Evolutionary conservation across 2,329 filamentous ascomycete species (phyloP).

Genomic region (Fusarium sp.): DNA sequence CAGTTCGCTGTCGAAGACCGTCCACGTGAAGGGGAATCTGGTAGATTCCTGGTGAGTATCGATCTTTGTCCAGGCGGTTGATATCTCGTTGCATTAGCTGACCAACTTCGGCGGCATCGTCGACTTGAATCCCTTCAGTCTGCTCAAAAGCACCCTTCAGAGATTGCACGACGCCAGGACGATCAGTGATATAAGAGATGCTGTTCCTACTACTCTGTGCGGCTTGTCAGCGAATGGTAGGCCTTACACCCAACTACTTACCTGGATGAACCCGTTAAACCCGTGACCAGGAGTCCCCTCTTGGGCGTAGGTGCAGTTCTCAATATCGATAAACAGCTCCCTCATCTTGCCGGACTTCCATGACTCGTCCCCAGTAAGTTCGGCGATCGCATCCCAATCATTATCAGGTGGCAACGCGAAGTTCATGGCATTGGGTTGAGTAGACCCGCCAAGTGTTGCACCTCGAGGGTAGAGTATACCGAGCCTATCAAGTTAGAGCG

Average conservation of each 20-base stretch:
- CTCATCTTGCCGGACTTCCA: constrained; percentile 56
- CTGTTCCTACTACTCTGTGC: constrained; percentile 37
- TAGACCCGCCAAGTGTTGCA: constrained; percentile 27
- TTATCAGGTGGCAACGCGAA: constrained; percentile 25
- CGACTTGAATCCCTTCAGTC: constrained; percentile 26
- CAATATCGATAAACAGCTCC: constrained; percentile 52
- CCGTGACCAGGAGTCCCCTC: constrained; percentile 52
- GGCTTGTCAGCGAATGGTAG: neutral
- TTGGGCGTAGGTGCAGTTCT: constrained; percentile 54
- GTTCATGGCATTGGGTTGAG: constrained; percentile 38
- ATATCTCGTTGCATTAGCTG: constrained; percentile 47
- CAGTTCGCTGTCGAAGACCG: constrained; percentile 16
- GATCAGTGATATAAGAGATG: constrained; percentile 21
- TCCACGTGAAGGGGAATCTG: constrained; percentile 44
- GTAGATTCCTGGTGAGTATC: constrained; percentile 47
- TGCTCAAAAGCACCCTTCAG: constrained; percentile 5
- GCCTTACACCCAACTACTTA: neutral
- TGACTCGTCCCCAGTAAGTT: constrained; percentile 54
- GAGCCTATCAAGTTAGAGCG: neutral
- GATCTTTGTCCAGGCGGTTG: constrained; percentile 36
- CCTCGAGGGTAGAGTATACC: constrained; percentile 40
- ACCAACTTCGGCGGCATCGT: constrained; percentile 37
- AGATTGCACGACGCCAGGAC: constrained; percentile 23
- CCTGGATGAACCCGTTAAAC: constrained; percentile 52
- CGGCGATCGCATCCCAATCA: constrained; percentile 48